These are phyloP conservation scores for Colletotrichum abscissum DNA, from an alignment of 2,329 filamentous ascomycete species.

Conservation along the genomic window DNA sequence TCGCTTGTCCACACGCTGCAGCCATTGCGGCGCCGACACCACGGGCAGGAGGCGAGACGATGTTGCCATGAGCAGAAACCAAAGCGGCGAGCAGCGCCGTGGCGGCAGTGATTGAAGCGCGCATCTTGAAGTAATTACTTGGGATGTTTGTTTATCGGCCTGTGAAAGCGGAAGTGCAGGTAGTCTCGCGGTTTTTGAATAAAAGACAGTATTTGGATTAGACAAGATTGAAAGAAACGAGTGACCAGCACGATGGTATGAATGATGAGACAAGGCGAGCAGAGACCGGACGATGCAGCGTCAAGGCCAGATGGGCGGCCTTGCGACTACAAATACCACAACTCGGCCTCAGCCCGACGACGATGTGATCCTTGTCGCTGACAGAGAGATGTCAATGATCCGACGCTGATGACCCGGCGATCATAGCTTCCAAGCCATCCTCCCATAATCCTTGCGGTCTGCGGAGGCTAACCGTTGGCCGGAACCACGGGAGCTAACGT, in stretches of 20 bases:
- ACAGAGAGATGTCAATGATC: slow-evolving; percentile 1
- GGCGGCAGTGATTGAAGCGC: slow-evolving; percentile 28
- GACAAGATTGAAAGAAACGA: slow-evolving; percentile 22
- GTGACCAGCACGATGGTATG: slow-evolving; percentile 30
- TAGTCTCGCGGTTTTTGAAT: neutral
- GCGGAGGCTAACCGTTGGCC: neutral
- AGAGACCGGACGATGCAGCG: slow-evolving; percentile 12
- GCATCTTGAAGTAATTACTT: slow-evolving; percentile 26
- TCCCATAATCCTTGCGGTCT: neutral
- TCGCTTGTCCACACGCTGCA: slow-evolving; percentile 55
- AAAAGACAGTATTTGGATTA: neutral
- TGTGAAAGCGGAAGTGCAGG: neutral
- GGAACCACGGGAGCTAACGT: slow-evolving; percentile 12
- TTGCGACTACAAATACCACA: slow-evolving; percentile 26
- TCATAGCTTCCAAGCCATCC: slow-evolving; percentile 23
- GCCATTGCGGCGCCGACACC: slow-evolving; percentile 55
- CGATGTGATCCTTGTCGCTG: neutral
- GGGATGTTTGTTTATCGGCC: neutral
- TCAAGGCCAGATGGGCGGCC: neutral
- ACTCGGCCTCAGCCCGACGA: neutral
- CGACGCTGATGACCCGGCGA: slow-evolving; percentile 18
- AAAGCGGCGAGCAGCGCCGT: slow-evolving; percentile 34
- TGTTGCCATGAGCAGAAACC: slow-evolving; percentile 56
- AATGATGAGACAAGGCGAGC: neutral
- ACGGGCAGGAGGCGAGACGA: slow-evolving; percentile 55